Percentiles rank a stretch among this genome's conserved stretches.
Evolutionary conservation across 495 filamentous ascomycete genomes (phyloP).

Genomic region (Tuber microsphaerosporum): DNA sequence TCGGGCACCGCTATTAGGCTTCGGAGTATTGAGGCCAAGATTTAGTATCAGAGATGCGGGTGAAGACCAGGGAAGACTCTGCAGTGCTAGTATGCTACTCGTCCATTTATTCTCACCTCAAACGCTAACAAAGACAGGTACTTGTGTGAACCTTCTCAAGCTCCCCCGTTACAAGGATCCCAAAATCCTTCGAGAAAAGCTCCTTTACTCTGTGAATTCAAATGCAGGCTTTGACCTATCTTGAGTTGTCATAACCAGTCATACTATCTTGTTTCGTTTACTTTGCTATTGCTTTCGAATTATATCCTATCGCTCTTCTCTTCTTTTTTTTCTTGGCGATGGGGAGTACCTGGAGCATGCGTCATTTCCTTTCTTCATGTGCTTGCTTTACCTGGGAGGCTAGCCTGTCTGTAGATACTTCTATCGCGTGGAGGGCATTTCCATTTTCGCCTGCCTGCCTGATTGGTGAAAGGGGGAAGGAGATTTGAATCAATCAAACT

Average conservation of each 20-base stretch:
- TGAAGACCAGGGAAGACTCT: slow-evolving; percentile 67
- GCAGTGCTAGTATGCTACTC: slow-evolving; percentile 65
- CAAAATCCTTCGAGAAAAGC: slow-evolving; percentile 60
- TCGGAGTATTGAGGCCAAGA: slow-evolving; percentile 71
- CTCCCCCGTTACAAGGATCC: slow-evolving; percentile 70
- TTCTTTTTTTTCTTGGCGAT: not conserved
- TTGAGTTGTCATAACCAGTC: slow-evolving; percentile 40
- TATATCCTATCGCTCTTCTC: not conserved
- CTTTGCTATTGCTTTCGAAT: not conserved
- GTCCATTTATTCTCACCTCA: not conserved
- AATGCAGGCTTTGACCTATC: slow-evolving; percentile 94
- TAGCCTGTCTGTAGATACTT: not conserved
- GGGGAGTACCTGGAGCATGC: not conserved
- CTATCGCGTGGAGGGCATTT: not conserved
- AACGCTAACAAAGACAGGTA: slow-evolving; percentile 43
- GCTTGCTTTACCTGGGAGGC: not conserved
- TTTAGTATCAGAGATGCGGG: slow-evolving; percentile 90
- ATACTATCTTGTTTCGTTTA: not conserved
- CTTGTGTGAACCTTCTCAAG: slow-evolving; percentile 93
- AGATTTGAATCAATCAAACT: not conserved
- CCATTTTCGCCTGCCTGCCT: not conserved
- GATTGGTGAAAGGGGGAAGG: not conserved
- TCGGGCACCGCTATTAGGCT: slow-evolving; percentile 83
- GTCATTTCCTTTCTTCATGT: slow-evolving; percentile 4
- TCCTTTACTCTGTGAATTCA: slow-evolving; percentile 84